Conservation (phyloP, 202 grass and related monocot genomes). For the Digitaria exilis region DNA sequence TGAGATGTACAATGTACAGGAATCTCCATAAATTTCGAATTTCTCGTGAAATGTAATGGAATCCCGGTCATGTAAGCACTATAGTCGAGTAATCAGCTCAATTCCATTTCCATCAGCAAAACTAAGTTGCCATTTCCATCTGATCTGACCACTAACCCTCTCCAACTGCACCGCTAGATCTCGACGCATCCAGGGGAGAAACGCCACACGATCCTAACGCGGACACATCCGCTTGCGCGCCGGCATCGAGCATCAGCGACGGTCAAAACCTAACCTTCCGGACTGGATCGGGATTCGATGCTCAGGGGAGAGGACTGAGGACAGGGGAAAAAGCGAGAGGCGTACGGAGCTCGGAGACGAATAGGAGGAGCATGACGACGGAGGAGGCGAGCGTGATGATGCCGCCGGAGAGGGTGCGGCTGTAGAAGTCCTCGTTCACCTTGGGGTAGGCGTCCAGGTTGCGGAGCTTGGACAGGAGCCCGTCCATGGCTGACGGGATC, state of each 20-base stretch:
- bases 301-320: neutral
- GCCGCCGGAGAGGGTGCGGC: constrained; percentile 83
- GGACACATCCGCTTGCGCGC: neutral
- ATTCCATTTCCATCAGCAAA: constrained; percentile 9
- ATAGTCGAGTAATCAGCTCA: neutral
- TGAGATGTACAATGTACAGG: constrained; percentile 21
- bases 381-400: constrained; percentile 79
- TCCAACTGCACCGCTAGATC: constrained; percentile 28
- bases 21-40: neutral
- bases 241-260: constrained; percentile 6
- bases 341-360: constrained; percentile 88
- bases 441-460: constrained; percentile 82
- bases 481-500: constrained; percentile 62
- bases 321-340: neutral
- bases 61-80: neutral
- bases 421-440: constrained; percentile 95
- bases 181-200: neutral
- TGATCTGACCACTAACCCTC: neutral
- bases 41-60: neutral
- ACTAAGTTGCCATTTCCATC: neutral
- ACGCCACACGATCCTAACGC: constrained; percentile 3
- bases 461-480: constrained; percentile 67
- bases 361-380: constrained; percentile 79
- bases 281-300: neutral
- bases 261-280: neutral